phyloP scores from a whole-genome alignment of 2,329 filamentous ascomycete species.

The Davidsoniella australis region DNA sequence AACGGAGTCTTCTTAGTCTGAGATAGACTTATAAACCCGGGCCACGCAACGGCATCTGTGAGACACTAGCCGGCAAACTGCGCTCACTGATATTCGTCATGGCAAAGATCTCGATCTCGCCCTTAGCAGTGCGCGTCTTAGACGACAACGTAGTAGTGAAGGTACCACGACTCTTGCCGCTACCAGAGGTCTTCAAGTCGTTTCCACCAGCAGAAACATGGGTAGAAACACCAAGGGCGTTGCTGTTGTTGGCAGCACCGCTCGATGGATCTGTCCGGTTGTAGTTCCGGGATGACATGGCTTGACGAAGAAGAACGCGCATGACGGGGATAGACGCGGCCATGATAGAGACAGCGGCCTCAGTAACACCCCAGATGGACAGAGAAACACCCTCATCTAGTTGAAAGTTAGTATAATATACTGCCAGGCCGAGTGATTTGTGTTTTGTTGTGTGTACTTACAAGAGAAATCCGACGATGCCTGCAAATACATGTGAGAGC shows the following conservation, averaged over 20 bases:
- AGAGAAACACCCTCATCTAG: conserved; percentile 6
- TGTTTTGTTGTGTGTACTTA: not conserved
- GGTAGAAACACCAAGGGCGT: conserved; percentile 1
- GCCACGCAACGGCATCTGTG: conserved; percentile 8
- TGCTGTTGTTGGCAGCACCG: not conserved
- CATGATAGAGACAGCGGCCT: conserved; percentile 14
- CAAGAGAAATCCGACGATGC: conserved; percentile 7
- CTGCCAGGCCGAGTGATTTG: too few species aligned
- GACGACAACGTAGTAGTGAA: conserved; percentile 1
- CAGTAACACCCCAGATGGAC: conserved; percentile 14
- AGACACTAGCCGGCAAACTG: conserved; percentile 8
- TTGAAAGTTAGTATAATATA: not conserved
- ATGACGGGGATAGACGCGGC: conserved; percentile 16
- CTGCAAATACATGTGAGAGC: not conserved
- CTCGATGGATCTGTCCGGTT: conserved; percentile 3
- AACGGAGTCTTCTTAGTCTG: too few species aligned
- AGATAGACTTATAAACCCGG: not conserved
- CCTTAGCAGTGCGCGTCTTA: conserved; percentile 1
- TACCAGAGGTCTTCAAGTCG: not conserved
- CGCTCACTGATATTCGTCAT: conserved; percentile 12
- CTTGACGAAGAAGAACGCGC: conserved; percentile 14
- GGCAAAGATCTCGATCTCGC: conserved; percentile 9
- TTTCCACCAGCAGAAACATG: not conserved
- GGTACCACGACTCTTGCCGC: not conserved
- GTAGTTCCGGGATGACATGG: conserved; percentile 8